A percentile compares a stretch with the other conserved stretches of the same genome.
These are phyloP conservation scores for Xylaria cubensis DNA, from an alignment of 495 filamentous ascomycete genomes.

Conservation along the genomic window DNA sequence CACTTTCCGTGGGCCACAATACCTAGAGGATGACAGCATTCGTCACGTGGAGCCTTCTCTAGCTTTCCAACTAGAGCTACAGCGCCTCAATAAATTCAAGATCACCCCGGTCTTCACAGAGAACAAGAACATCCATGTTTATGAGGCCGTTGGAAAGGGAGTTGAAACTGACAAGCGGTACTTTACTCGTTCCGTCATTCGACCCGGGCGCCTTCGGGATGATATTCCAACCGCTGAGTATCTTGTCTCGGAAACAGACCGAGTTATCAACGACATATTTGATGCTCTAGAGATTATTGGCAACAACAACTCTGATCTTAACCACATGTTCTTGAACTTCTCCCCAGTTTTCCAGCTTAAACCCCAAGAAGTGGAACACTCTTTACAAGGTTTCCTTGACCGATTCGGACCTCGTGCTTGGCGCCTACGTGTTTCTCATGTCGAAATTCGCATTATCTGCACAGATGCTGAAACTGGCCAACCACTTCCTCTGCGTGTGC, in stretches of 20 bases:
- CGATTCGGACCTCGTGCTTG: constrained; percentile 94
- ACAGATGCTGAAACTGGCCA: constrained; percentile 83
- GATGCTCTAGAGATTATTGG: constrained; percentile 98
- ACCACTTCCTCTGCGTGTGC: constrained; percentile 91
- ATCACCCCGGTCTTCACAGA: constrained; percentile 98
- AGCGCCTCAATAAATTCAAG: constrained; percentile 92
- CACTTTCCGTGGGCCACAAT: constrained; percentile 93
- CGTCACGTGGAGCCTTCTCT: constrained; percentile 95
- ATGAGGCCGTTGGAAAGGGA: constrained; percentile 93
- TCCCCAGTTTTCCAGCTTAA: constrained; percentile 90
- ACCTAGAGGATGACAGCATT: constrained; percentile 90
- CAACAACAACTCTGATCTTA: constrained; percentile 98
- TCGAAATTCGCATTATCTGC: constrained; percentile 98
- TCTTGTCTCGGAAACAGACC: constrained; percentile 94
- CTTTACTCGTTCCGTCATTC: constrained; percentile 93
- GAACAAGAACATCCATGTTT: constrained; percentile 98
- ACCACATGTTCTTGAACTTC: constrained; percentile 99
- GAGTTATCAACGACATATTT: constrained; percentile 95
- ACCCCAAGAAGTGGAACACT: constrained; percentile 90
- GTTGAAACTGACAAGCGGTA: constrained; percentile 96
- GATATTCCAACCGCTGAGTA: constrained; percentile 98
- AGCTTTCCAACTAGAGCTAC: constrained; percentile 96
- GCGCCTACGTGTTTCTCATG: constrained; percentile 95
- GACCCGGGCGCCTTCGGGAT: constrained; percentile 90
- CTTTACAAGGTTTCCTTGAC: constrained; percentile 92